Conservation (phyloP, 257 asterid species). For the Gentiana macrophylla region DNA sequence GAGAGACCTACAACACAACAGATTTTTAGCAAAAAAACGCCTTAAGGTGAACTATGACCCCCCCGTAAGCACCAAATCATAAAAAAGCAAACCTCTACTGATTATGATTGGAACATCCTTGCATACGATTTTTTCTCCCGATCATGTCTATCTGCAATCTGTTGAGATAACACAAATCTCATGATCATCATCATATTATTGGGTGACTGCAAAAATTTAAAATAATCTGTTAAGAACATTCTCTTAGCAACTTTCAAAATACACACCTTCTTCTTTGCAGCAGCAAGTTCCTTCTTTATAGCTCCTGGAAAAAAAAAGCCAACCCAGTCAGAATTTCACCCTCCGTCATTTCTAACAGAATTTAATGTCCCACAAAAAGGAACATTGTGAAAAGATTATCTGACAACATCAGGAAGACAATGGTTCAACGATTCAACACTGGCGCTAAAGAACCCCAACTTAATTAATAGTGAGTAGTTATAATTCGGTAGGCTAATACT, state of each 20-base stretch:
- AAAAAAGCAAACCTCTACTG: constrained; percentile 17
- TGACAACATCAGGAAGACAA: no score
- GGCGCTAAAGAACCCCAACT: no score
- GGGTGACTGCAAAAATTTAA: no score
- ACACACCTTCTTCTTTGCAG: constrained; percentile 77
- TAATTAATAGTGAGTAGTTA: no score
- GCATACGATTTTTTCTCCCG: constrained; percentile 70
- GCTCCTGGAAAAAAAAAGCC: constrained; percentile 34
- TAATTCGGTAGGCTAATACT: no score
- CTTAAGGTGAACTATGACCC: neutral
- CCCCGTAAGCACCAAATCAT: neutral
- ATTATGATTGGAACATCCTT: constrained; percentile 48
- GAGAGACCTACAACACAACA: no score
- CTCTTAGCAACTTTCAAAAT: neutral
- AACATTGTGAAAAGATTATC: no score
- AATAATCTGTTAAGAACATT: neutral
- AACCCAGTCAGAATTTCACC: neutral
- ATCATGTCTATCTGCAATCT: constrained; percentile 72
- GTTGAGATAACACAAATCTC: constrained; percentile 3
- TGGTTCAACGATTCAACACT: no score
- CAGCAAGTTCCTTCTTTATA: constrained; percentile 65
- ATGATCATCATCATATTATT: constrained; percentile 11
- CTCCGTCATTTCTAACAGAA: neutral
- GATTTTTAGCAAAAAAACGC: no score
- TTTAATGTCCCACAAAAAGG: no score